Conservation (phyloP, 805 yeast genomes). For the Clavispora asparagi region DNA sequence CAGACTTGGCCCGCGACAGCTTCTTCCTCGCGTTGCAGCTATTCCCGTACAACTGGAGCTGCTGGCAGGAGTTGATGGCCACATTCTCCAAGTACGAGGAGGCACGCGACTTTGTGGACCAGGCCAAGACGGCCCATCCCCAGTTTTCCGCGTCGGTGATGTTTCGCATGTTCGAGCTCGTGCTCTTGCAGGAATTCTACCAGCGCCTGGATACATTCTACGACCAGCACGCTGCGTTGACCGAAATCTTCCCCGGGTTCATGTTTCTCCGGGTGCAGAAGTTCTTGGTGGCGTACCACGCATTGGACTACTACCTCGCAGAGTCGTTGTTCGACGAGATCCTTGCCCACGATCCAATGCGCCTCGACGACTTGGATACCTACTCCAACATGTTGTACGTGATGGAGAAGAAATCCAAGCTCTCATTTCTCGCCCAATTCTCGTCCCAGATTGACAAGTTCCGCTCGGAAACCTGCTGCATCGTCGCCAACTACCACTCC, state of each 20-base stretch:
- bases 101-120: constrained; percentile 38
- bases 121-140: constrained; percentile 31
- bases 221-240: constrained; percentile 45
- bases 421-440: constrained; percentile 82
- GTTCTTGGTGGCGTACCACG: constrained; percentile 77
- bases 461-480: constrained; percentile 92
- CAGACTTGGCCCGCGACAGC: constrained; percentile 52
- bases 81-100: constrained; percentile 61
- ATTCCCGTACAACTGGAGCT: constrained; percentile 89
- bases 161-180: constrained; percentile 57
- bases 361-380: constrained; percentile 86
- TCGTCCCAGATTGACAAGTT: constrained; percentile 78
- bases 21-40: constrained; percentile 56
- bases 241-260: constrained; percentile 63
- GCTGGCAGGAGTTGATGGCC: constrained; percentile 77
- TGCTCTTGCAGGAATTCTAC: constrained; percentile 71
- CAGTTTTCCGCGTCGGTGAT: constrained; percentile 27
- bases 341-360: constrained; percentile 67
- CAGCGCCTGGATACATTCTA: constrained; percentile 54
- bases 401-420: constrained; percentile 80
- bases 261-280: constrained; percentile 72
- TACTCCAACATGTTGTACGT: constrained; percentile 95
- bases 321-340: constrained; percentile 76
- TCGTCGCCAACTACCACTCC: constrained; percentile 89
- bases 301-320: constrained; percentile 78